Base-by-base conservation (phyloP, 495 filamentous ascomycete genomes). In the Aspergillus kassunensis region DNA sequence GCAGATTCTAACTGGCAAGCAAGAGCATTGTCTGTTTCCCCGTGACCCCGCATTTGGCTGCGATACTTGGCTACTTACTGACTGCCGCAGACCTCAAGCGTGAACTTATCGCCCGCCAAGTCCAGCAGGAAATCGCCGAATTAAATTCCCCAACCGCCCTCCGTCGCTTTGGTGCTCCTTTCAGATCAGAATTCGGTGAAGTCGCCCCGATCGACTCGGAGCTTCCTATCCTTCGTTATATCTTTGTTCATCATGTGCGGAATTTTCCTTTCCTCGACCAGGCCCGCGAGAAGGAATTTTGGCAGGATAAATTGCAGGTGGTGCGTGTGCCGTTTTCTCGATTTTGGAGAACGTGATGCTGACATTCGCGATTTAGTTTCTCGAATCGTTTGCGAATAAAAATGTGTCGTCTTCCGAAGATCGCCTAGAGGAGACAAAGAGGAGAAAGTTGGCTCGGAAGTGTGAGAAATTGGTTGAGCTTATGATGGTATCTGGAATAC, bases 401-500 rank as follows among this genome's bases (percentile, higher is more conserved):
- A 86, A 91, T 65, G 95, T 98, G 35, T 97, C 92, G 1, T 95
- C 91, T 10, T 96, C 92, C 16, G 93, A 98, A 65, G 93, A 98
- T 61, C 81, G 93, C 8, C 70, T 97, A 41, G 93, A 98, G 66
- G 90, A 97, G 67, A 97, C 95, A 2, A 98, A 98, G 78, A 79
- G 93, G 36, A 78, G 84, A 62, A 97, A 97, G 71, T 71, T 98
- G 46, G 91, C 95, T 0, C 71, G 86, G 48, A 98, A 98, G 78
- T 88, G 89, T 24, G 84, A 90, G 64, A 98, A 98, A 75, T 71
- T 98, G 44, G 87, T 98, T 24, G 93, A 97, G 72, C 74, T 98
- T 51, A 97, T 98, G 93, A 96, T 98, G 91, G 95, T 97, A 15
- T 96, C 90, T 4, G 93, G 95, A 4, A 85, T 98, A 41, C 91